Conservation (phyloP, 192 early-diverging fungal species). For the Entomortierella lignicola region DNA sequence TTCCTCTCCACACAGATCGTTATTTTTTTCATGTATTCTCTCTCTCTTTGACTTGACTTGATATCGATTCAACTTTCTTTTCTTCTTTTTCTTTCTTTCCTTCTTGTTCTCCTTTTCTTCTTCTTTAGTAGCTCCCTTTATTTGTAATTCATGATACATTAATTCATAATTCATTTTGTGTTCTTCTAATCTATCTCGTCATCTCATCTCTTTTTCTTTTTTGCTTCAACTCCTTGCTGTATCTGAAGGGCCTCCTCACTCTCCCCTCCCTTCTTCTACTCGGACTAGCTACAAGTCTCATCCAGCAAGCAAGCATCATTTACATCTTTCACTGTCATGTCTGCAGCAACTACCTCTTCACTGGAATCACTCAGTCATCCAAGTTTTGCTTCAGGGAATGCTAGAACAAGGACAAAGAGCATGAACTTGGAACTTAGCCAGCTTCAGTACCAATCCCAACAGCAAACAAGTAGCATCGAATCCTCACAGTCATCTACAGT, state of each 20-base stretch:
- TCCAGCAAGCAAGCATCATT: not conserved
- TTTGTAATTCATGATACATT: too few species aligned
- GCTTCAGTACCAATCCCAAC: conserved; percentile 8
- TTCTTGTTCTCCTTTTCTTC: too few species aligned
- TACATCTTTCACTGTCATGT: conserved; percentile 6
- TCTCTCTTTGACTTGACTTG: too few species aligned
- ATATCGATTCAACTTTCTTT: too few species aligned
- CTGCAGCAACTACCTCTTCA: conserved; percentile 16
- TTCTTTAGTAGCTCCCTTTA: too few species aligned
- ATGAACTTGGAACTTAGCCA: conserved; percentile 39
- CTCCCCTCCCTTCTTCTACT: not conserved
- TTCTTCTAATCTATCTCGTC: too few species aligned
- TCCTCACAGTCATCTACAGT: not conserved
- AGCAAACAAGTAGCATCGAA: not conserved
- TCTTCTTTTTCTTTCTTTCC: too few species aligned
- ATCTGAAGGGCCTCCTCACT: too few species aligned
- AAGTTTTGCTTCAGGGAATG: not conserved
- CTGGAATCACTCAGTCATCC: conserved; percentile 22
- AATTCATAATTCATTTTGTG: too few species aligned
- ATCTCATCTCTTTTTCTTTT: not conserved
- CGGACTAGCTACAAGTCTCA: not conserved
- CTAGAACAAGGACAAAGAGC: conserved; percentile 29
- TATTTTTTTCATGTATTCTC: too few species aligned
- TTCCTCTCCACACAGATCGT: too few species aligned
- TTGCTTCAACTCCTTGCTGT: too few species aligned